Evolutionary conservation across 116 monocot species (phyloP).

Genomic region (Phalaenopsis hybrid): DNA sequence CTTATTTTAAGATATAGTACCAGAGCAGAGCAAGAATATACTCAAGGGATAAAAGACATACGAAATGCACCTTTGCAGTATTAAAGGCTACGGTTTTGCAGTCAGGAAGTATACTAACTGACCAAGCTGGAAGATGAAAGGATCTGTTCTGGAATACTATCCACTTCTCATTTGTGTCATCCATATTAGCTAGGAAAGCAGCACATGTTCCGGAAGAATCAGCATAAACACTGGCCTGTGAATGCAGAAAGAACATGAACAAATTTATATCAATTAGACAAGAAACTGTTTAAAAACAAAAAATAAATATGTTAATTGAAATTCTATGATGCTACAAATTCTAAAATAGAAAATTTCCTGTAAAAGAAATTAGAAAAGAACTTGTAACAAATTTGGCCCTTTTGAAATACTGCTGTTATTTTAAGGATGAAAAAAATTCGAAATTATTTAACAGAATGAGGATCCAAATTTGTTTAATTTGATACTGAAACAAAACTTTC

Average conservation of each 20-base stretch:
- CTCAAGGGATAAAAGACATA: neutral
- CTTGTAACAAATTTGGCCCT: too few relatives aligned
- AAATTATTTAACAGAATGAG: too few relatives aligned
- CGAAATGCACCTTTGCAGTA: conserved; percentile 61
- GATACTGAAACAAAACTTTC: too few relatives aligned
- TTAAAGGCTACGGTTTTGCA: conserved; percentile 88
- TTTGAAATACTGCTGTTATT: too few relatives aligned
- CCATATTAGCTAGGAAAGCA: conserved; percentile 77
- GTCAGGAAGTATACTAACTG: conserved; percentile 85
- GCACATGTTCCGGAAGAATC: conserved; percentile 67
- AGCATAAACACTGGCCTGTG: conserved; percentile 63
- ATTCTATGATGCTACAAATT: neutral
- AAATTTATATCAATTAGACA: neutral
- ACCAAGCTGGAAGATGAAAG: conserved; percentile 88
- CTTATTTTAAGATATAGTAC: neutral
- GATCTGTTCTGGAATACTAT: conserved; percentile 60
- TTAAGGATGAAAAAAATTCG: too few relatives aligned
- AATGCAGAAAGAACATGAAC: conserved; percentile 11
- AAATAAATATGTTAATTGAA: neutral
- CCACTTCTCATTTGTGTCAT: conserved; percentile 53
- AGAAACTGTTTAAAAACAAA: neutral
- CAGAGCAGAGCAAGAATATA: neutral
- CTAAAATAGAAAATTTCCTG: neutral
- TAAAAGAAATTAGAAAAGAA: neutral
- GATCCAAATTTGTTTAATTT: too few relatives aligned